phyloP scores from a whole-genome alignment of 768 basidiomycete genomes.

The Hygrocybe punicea region DNA sequence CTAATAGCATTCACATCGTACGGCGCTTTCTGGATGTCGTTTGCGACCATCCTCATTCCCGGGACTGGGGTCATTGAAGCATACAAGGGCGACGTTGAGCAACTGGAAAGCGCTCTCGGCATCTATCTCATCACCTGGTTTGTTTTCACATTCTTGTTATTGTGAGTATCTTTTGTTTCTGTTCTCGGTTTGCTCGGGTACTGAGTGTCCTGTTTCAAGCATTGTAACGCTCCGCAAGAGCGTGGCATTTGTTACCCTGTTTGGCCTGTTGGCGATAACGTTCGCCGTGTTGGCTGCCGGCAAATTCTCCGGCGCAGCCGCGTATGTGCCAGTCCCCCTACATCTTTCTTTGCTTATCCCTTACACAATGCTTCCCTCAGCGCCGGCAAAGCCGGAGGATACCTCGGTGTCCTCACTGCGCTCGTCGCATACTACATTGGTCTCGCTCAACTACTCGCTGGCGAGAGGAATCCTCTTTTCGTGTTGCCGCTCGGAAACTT shows the following conservation, averaged over 20 bases:
- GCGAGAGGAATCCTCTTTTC: constrained; percentile 39
- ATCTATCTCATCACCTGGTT: constrained; percentile 68
- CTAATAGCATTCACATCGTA: constrained; percentile 64
- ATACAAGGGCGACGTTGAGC: constrained; percentile 38
- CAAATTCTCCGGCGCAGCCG: constrained; percentile 28
- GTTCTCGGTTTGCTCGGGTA: neutral
- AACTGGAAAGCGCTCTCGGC: constrained; percentile 57
- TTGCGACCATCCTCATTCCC: constrained; percentile 64
- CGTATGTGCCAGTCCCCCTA: no score
- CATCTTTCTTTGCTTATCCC: neutral
- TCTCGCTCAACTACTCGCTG: constrained; percentile 41
- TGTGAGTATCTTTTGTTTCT: constrained; percentile 56
- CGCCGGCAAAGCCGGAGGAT: constrained; percentile 43
- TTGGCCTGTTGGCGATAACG: constrained; percentile 38
- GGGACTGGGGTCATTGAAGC: constrained; percentile 52
- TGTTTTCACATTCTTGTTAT: constrained; percentile 58
- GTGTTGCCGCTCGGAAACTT: constrained; percentile 39
- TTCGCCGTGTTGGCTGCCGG: constrained; percentile 43
- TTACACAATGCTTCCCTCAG: constrained; percentile 18
- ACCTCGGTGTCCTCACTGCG: constrained; percentile 43
- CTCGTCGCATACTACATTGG: constrained; percentile 50
- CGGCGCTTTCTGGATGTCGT: constrained; percentile 80
- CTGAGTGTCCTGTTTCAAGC: constrained; percentile 18
- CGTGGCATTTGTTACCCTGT: constrained; percentile 38
- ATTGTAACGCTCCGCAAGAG: constrained; percentile 40